A percentile compares a stretch with the other conserved stretches of the same genome.
These are phyloP conservation scores for Wickerhamomyces rabaulensis DNA, from an alignment of 805 yeast species.

Conservation along the genomic window DNA sequence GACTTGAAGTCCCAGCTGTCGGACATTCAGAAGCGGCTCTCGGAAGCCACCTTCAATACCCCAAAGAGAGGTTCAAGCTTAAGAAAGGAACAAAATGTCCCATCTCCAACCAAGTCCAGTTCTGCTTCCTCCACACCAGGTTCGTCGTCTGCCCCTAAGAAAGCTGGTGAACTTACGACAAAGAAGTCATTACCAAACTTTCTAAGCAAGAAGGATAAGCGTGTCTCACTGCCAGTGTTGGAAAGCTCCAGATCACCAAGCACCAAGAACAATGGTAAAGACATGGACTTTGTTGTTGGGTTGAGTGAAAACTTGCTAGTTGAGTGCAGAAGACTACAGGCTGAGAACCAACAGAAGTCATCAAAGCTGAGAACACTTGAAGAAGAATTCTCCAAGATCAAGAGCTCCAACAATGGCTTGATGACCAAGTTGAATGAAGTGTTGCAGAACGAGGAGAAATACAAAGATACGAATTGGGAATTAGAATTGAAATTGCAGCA, in stretches of 20 bases:
- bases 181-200: slow-evolving; percentile 16
- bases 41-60: slow-evolving; percentile 24
- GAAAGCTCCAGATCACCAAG: slow-evolving; percentile 18
- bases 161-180: neutral
- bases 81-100: slow-evolving; percentile 8
- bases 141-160: neutral
- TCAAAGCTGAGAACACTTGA: slow-evolving; percentile 34
- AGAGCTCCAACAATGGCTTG: slow-evolving; percentile 15
- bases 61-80: slow-evolving; percentile 16
- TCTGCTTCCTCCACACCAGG: neutral
- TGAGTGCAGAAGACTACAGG: slow-evolving; percentile 67
- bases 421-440: slow-evolving; percentile 21
- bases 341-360: slow-evolving; percentile 50
- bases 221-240: slow-evolving; percentile 22
- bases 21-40: slow-evolving; percentile 36
- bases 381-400: slow-evolving; percentile 35
- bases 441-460: slow-evolving; percentile 36
- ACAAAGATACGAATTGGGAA: slow-evolving; percentile 62
- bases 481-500: slow-evolving; percentile 48
- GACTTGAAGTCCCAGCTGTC: slow-evolving; percentile 37
- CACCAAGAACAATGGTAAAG: slow-evolving; percentile 38
- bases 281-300: slow-evolving; percentile 68
- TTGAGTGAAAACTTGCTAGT: slow-evolving; percentile 64
- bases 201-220: slow-evolving; percentile 20
- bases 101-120: slow-evolving; percentile 1